phyloP scores from a whole-genome alignment of 2,329 filamentous ascomycete species.

The Ascochyta clinopodiicola region DNA sequence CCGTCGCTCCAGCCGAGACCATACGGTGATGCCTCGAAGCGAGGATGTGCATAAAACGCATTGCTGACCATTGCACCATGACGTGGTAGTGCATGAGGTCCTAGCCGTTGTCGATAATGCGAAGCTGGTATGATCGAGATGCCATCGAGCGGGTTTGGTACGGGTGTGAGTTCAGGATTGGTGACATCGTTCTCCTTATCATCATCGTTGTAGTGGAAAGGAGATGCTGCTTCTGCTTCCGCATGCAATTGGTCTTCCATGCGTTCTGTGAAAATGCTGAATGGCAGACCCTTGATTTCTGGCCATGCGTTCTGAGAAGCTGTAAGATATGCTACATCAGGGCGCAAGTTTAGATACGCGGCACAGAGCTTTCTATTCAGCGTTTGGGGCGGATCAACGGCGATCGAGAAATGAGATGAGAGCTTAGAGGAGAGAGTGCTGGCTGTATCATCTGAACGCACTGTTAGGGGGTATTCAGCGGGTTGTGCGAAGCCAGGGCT shows the following conservation, averaged over 20 bases:
- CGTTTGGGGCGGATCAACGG: not conserved
- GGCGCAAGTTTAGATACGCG: not conserved
- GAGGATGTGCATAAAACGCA: conserved; percentile 13
- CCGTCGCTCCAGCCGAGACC: conserved; percentile 23
- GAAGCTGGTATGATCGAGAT: conserved; percentile 25
- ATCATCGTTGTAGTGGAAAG: conserved; percentile 27
- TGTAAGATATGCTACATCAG: not conserved
- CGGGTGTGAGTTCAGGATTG: conserved; percentile 7
- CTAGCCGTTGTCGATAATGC: conserved; percentile 12
- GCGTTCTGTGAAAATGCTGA: conserved; percentile 25
- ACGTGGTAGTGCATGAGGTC: not conserved
- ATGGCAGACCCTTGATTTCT: conserved; percentile 15
- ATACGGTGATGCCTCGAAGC: conserved; percentile 14
- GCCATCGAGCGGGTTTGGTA: conserved; percentile 4
- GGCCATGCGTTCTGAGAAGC: conserved; percentile 15
- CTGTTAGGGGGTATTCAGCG: not conserved
- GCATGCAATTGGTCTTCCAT: conserved; percentile 27
- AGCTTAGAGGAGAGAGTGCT: not conserved
- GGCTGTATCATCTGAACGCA: not conserved
- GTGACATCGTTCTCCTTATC: conserved; percentile 29
- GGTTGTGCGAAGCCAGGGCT: not conserved
- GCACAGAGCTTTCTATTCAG: not conserved
- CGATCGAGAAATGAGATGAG: not conserved
- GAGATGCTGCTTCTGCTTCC: conserved; percentile 26
- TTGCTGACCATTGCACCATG: conserved; percentile 11